These are phyloP conservation scores for Myxozyma nipponensis DNA, from an alignment of 805 yeast genomes.

Conservation along the genomic window DNA sequence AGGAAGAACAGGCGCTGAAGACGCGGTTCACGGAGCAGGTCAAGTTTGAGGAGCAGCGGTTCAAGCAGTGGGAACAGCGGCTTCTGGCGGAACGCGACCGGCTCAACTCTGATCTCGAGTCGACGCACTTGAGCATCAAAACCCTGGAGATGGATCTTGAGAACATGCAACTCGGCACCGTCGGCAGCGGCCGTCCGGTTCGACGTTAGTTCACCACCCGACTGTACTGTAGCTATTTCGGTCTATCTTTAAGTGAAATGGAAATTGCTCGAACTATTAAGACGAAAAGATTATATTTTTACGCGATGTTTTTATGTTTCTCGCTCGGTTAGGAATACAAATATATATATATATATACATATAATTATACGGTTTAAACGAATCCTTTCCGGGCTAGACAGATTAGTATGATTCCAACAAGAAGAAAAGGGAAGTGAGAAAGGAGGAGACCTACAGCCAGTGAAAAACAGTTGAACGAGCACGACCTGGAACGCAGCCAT, in stretches of 20 bases:
- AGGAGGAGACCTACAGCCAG: slow-evolving; percentile 32
- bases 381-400: slow-evolving; percentile 28
- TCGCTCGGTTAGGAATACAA: neutral
- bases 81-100: slow-evolving; percentile 92
- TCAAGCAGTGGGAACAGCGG: slow-evolving; percentile 98
- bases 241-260: neutral
- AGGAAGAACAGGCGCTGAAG: slow-evolving; percentile 92
- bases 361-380: slow-evolving; percentile 10
- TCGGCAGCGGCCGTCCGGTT: slow-evolving; percentile 8
- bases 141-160: slow-evolving; percentile 38
- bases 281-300: neutral
- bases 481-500: slow-evolving; percentile 74
- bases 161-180: slow-evolving; percentile 18
- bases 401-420: no score
- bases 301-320: neutral
- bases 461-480: slow-evolving; percentile 79
- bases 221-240: neutral
- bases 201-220: slow-evolving; percentile 2
- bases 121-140: slow-evolving; percentile 54
- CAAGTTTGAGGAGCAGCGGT: slow-evolving; percentile 92
- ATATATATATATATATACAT: neutral
- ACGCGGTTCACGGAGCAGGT: slow-evolving; percentile 95
- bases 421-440: neutral
- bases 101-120: slow-evolving; percentile 88
- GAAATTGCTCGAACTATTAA: neutral